Evolutionary conservation across 129 eudicot genomes (phyloP).

Genomic region (Cynara cardunculus): DNA sequence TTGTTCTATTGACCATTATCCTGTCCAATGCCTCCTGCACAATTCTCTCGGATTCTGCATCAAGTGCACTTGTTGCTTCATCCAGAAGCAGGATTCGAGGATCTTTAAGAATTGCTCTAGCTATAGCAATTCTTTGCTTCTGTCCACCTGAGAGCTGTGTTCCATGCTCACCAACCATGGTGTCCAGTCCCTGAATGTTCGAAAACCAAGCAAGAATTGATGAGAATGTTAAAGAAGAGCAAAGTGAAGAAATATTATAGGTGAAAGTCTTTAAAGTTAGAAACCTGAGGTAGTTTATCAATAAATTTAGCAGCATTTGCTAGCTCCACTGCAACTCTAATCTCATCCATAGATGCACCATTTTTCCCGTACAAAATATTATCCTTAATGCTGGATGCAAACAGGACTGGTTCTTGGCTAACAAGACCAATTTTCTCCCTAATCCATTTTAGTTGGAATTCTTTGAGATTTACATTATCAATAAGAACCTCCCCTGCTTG

Average conservation of each 20-base stretch:
- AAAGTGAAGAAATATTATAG: neutral
- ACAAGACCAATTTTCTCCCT: conserved; percentile 82
- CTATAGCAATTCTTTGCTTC: conserved; percentile 86
- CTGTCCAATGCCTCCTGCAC: conserved; percentile 84
- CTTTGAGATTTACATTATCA: conserved; percentile 63
- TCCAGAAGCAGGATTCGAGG: conserved; percentile 73
- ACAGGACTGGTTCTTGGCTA: conserved; percentile 87
- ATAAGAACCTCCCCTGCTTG: conserved; percentile 70
- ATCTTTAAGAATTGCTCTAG: conserved; percentile 72
- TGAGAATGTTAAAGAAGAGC: neutral
- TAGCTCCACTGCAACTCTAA: conserved; percentile 73
- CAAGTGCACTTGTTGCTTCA: conserved; percentile 88
- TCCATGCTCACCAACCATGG: conserved; percentile 92
- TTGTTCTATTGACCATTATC: conserved; percentile 76
- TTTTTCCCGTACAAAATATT: conserved; percentile 73
- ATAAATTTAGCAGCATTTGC: conserved; percentile 87
- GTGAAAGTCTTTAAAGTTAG: neutral
- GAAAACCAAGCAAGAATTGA: neutral
- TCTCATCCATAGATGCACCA: conserved; percentile 64
- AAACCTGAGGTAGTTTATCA: conserved; percentile 67
- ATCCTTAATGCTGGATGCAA: conserved; percentile 76
- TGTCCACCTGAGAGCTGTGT: conserved; percentile 86
- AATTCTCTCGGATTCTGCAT: conserved; percentile 75
- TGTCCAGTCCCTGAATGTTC: conserved; percentile 55
- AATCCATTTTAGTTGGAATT: conserved; percentile 76